A percentile compares a stretch with the other conserved stretches of the same genome.
These are phyloP conservation scores for Chaetothyriales sp. DNA, from an alignment of 2,329 filamentous ascomycete species.

Conservation along the genomic window DNA sequence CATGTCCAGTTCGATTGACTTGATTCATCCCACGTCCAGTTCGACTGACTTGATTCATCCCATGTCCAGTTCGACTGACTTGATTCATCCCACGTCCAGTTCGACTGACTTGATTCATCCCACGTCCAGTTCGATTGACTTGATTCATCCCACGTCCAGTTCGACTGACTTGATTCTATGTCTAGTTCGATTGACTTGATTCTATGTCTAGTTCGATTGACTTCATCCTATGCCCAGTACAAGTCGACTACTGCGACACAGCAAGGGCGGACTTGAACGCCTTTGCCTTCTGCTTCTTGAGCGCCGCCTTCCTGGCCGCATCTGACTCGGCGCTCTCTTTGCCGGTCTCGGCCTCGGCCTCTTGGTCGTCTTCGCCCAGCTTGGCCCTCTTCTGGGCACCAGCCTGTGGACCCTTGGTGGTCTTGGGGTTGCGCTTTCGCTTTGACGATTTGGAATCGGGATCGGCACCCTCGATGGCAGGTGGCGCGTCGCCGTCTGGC, in stretches of 20 bases:
- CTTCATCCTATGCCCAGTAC: background rate
- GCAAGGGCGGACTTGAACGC: background rate
- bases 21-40: too few species aligned
- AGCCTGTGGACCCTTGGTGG: conserved; percentile 14
- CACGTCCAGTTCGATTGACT: too few species aligned
- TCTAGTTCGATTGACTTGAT: too few species aligned
- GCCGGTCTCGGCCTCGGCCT: conserved; percentile 4
- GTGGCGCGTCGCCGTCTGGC: conserved; percentile 21
- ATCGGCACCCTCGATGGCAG: conserved; percentile 3
- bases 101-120: too few species aligned
- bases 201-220: too few species aligned
- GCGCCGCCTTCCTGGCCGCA: background rate
- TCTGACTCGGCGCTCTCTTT: background rate
- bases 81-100: too few species aligned
- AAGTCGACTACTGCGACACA: background rate
- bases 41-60: too few species aligned
- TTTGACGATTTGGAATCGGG: conserved; percentile 4
- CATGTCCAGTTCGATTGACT: too few species aligned
- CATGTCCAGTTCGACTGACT: too few species aligned
- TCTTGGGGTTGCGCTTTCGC: conserved; percentile 14
- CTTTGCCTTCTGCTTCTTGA: background rate
- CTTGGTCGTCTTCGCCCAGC: conserved; percentile 7
- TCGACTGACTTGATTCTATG: too few species aligned
- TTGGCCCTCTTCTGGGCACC: conserved; percentile 15
- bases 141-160: too few species aligned